Evolutionary conservation across 2,329 filamentous ascomycete species (phyloP).

Genomic region (Triangularia setosa): DNA sequence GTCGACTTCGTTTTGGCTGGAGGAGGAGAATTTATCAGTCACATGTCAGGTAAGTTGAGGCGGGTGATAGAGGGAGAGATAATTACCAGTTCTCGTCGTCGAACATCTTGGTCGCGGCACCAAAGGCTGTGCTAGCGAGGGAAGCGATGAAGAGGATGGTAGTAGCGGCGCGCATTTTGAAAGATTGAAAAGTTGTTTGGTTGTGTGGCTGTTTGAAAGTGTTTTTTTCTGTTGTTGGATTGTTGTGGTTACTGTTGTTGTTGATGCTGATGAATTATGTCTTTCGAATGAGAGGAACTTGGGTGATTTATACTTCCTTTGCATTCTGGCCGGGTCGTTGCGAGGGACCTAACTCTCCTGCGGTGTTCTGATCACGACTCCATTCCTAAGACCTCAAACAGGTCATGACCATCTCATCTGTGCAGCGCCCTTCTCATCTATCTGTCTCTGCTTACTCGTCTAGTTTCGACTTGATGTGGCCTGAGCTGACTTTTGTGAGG

Average conservation of each 20-base stretch:
- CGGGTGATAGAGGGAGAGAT: neutral
- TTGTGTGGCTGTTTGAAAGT: neutral
- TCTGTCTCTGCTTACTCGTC: neutral
- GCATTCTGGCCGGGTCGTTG: neutral
- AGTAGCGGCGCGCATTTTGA: constrained; percentile 14
- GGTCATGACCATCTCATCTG: neutral
- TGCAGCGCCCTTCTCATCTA: neutral
- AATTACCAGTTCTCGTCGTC: constrained; percentile 18
- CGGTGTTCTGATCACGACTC: neutral
- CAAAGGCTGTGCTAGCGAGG: constrained; percentile 17
- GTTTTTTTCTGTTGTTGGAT: neutral
- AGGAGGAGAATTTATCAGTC: neutral
- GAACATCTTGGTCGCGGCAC: constrained; percentile 16
- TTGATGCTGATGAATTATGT: neutral
- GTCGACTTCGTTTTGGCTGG: constrained; percentile 10
- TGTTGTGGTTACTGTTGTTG: neutral
- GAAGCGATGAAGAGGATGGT: constrained; percentile 16
- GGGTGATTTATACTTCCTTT: neutral
- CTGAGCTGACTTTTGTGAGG: neutral
- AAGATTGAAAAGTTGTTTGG: neutral
- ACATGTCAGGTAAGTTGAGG: neutral
- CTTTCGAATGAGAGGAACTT: neutral
- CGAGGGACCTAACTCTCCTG: neutral
- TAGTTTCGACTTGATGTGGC: neutral
- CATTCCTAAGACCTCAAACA: neutral